Percentiles rank a stretch among this genome's conserved stretches.
Conservation (phyloP, 164 flowering plant genomes). For the Dillenia turbinata region DNA sequence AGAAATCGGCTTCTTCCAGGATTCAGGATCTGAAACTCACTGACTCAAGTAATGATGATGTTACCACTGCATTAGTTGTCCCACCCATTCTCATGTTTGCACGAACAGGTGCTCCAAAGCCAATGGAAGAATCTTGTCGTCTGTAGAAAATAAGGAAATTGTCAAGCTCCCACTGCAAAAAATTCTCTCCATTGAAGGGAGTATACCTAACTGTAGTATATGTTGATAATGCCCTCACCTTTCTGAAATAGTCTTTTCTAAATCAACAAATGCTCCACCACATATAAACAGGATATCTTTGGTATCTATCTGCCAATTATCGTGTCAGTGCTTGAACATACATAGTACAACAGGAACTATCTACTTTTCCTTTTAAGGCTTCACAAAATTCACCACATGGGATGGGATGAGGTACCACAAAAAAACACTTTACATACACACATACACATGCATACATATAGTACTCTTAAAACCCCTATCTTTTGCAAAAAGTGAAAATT, state of each 20-base stretch:
- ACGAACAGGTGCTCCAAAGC: slow-evolving; percentile 99
- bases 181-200: neutral
- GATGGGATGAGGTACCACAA: too few relatives aligned
- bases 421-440: too few relatives aligned
- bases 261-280: slow-evolving; percentile 96
- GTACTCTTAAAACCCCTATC: too few relatives aligned
- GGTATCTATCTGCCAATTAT: slow-evolving; percentile 75
- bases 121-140: slow-evolving; percentile 98
- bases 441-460: too few relatives aligned
- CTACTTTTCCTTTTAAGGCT: too few relatives aligned
- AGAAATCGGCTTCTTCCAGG: neutral
- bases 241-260: slow-evolving; percentile 96
- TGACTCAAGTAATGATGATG: slow-evolving; percentile 79
- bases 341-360: too few relatives aligned
- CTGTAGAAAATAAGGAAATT: slow-evolving; percentile 24
- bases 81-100: slow-evolving; percentile 89
- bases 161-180: neutral
- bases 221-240: slow-evolving; percentile 42
- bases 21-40: slow-evolving; percentile 34
- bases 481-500: too few relatives aligned
- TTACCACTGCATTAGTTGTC: slow-evolving; percentile 57
- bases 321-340: too few relatives aligned
- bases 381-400: too few relatives aligned
- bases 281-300: slow-evolving; percentile 97
- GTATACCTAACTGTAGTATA: too few relatives aligned